Conservation (phyloP, 2,329 filamentous ascomycete genomes). For the Trichoderma sp. region DNA sequence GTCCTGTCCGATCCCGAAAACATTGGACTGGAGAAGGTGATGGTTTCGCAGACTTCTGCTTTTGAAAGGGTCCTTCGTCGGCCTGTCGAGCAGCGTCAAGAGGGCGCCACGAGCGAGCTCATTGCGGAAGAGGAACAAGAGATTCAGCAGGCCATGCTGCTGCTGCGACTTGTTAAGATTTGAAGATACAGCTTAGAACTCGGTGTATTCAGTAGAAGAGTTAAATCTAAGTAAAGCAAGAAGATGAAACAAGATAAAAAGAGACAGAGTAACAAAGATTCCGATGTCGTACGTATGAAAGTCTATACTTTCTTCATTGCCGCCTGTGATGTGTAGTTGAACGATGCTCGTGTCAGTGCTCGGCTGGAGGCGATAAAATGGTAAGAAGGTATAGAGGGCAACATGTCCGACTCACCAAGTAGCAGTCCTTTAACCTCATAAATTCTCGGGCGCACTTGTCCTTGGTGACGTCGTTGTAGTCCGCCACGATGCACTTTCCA, state of each 20-base stretch:
- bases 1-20: slow-evolving; percentile 78
- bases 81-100: slow-evolving; percentile 61
- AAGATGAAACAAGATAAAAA: not conserved
- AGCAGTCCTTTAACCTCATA: slow-evolving; percentile 82
- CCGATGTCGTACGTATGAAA: not conserved
- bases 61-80: slow-evolving; percentile 79
- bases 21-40: slow-evolving; percentile 70
- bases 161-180: slow-evolving; percentile 74
- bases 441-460: slow-evolving; percentile 90
- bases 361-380: not conserved
- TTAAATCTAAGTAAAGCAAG: not conserved
- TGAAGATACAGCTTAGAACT: slow-evolving; percentile 44
- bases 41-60: slow-evolving; percentile 65
- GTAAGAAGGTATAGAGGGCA: not conserved
- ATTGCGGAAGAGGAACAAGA: slow-evolving; percentile 85
- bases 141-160: slow-evolving; percentile 78
- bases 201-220: not conserved
- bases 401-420: slow-evolving; percentile 38
- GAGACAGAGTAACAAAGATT: slow-evolving; percentile 6
- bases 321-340: not conserved
- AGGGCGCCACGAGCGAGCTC: slow-evolving; percentile 44
- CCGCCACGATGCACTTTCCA: slow-evolving; percentile 85
- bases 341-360: not conserved
- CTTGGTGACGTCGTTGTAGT: slow-evolving; percentile 88
- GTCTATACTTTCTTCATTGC: slow-evolving; percentile 20